Base-by-base conservation (phyloP, 768 basidiomycete species). In the Postia placenta region DNA sequence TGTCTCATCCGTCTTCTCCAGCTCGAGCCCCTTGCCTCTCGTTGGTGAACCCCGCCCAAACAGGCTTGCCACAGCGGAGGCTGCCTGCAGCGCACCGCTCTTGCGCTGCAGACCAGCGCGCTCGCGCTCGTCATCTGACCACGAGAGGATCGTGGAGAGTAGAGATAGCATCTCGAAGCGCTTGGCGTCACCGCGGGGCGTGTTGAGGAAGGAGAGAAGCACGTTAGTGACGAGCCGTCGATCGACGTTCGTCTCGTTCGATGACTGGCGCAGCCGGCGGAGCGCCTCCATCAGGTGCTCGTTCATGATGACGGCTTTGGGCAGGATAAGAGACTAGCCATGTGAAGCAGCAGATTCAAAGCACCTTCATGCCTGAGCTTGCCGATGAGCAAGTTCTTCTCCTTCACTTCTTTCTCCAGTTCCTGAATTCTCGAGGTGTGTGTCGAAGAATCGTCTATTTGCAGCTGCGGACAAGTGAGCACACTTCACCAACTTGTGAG, bases 271-370 rank as follows among this genome's bases (percentile, higher is more conserved):
- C 43, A 99, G 76, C 20, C 96, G 85, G 11, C 95, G 89, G n/a
- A 99, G 79, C 2, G 96, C 96, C 67, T 98, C 95, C 59, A 93
- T 96, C 11, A 99, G 74, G 60, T 99, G 96, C 62, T 98, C 96
- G 56, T 98, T 98, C 63, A 94, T 83, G 51, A 97, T 95, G 12
- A 99, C 92, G 44, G 87, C 95, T 95, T 55, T n/a, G n/a, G n/a
- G n/a, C n/a, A n/a, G n/a, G n/a, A n/a, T n/a, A n/a, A n/a, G n/a
- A n/a, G n/a, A n/a, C n/a, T n/a, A n/a, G n/a, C n/a, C n/a, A n/a
- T n/a, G n/a, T n/a, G n/a, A n/a, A n/a, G n/a, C n/a, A n/a, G n/a
- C n/a, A n/a, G n/a, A n/a, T n/a, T n/a, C n/a, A n/a, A 64, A 71
- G 27, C 54, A 93, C 94, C 82, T 78, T 99, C 95, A 59, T 98